These are phyloP conservation scores for Macrolepiota albuminosa DNA, from an alignment of 768 basidiomycete genomes.

Conservation along the genomic window DNA sequence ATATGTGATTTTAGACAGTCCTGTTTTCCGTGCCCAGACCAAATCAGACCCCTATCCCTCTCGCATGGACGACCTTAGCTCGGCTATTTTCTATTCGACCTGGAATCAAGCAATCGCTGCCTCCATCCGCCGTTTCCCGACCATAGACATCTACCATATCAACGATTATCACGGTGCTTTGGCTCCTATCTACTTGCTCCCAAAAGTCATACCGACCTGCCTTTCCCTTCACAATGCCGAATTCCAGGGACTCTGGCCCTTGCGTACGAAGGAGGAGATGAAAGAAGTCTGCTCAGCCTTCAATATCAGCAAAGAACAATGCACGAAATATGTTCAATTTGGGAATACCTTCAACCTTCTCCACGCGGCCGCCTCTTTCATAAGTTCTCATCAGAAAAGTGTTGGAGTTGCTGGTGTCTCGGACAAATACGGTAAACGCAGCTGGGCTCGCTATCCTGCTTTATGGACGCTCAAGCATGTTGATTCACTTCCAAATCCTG, in stretches of 20 bases:
- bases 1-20: conserved; percentile 89
- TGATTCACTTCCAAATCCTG: conserved; percentile 92
- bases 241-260: conserved; percentile 95
- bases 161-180: conserved; percentile 96
- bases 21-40: conserved; percentile 95
- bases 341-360: conserved; percentile 97
- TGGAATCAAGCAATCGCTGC: conserved; percentile 98
- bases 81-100: conserved; percentile 96
- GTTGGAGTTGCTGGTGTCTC: conserved; percentile 95
- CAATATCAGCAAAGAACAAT: conserved; percentile 94
- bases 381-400: conserved; percentile 89
- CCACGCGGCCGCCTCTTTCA: conserved; percentile 89
- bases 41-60: conserved; percentile 95
- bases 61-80: conserved; percentile 95
- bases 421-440: conserved; percentile 96
- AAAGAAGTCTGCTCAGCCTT: conserved; percentile 98
- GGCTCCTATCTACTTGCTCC: conserved; percentile 85
- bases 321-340: conserved; percentile 96
- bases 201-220: conserved; percentile 86
- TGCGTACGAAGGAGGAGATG: conserved; percentile 97
- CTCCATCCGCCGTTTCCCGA: conserved; percentile 80
- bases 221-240: conserved; percentile 95
- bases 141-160: conserved; percentile 91
- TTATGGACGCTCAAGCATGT: conserved; percentile 95
- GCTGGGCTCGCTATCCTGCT: conserved; percentile 95